Base-by-base conservation (phyloP, 176 grass and related monocot species). In the Lolium multiflorum region DNA sequence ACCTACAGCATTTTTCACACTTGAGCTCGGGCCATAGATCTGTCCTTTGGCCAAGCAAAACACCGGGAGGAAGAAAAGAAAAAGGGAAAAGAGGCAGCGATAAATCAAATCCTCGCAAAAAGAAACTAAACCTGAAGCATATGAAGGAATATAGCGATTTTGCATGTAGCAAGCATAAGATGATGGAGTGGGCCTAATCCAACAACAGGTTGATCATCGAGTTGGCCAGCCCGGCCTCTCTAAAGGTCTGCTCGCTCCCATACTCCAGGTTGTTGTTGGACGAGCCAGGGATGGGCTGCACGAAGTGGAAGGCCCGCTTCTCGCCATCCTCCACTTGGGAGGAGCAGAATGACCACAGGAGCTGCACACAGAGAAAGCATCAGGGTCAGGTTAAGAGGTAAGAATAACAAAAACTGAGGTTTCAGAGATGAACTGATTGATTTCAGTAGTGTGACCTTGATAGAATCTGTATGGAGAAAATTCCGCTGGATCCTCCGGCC, bases 331-430 rank as follows among this genome's bases (percentile, higher is more conserved):
- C 92, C 24, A 97, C 65, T 62, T 92, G 69, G 35, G 84, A 18
- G 10, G 21, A 87, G 77, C 97, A 99, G 76, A 97, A 90, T 28
- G 97, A 97, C 97, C 97, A 99, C 61, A 99, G 82, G 47, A 97
- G 83, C 94, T 99, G 86, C 72, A 56, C 71, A 55, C 5, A 39
- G 15, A 66, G 4, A 70, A 8, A 10, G 2, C 12, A 25, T 48
- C 55, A 50, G 37, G 28, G 14, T 44, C 1, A 48, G 59, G 22
- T 16, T 35, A 35, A 35, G 31, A 35, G 31, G 31, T 35, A 35
- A 35, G 31, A 35, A 52, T 2, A 22, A 62, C 41, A 43, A 13
- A 13, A 22, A 6, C 7, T 7, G 7, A 11, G 24, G 20, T 20
- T 39, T 3, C 9, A 44, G 0, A 16, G 5, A 11, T n/a, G 58